Base-by-base conservation (phyloP, 2,329 filamentous ascomycete genomes). In the Penicillium hordei region DNA sequence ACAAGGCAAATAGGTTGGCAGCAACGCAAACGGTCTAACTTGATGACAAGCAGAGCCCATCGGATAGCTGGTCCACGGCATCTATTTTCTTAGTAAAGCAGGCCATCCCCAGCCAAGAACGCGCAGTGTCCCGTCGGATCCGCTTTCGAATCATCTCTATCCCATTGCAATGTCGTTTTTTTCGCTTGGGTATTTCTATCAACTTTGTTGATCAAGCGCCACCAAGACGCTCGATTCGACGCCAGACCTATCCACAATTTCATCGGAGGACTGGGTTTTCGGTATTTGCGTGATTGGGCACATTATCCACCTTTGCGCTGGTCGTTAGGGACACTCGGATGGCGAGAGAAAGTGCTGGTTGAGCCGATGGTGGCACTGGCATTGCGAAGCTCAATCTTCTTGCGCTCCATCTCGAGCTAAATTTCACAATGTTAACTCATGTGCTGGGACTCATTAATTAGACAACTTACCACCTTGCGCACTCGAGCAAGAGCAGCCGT, bases 141-240 rank as follows among this genome's bases (percentile, higher is more conserved):
- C 49, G 33, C 42, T 42, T 48, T 42, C 48, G 17, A 40, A 36
- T 43, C 27, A 42, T 46, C 23, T 55, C 29, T 52, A 38, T 55
- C 51, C 48, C 53, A 33, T 45, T 56, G 36, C 36, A 54, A 40
- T 48, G 19, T 46, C 46, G 50, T 49, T 49, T 45, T 53, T 27
- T 27, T 59, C 33, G 45, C 46, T 49, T 19, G 48, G 57, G 60
- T 65, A 63, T 65, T 56, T 60, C 56, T 56, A 59, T 61, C 46
- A 55, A 60, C 34, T 48, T 48, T 57, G 36, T 58, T 50, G 31
- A 55, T 52, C 52, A 25, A 49, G 52, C 50, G 46, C 46, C 42
- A 39, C 23, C 31, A 90, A 92, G 75, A 96, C 94, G 68, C 51
- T 62, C 49, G 19, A 53, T 43, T 38, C 23, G 33, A 48, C 57